Conservation (phyloP, 2,329 filamentous ascomycete genomes). For the Neopestalotiopsis rosae region DNA sequence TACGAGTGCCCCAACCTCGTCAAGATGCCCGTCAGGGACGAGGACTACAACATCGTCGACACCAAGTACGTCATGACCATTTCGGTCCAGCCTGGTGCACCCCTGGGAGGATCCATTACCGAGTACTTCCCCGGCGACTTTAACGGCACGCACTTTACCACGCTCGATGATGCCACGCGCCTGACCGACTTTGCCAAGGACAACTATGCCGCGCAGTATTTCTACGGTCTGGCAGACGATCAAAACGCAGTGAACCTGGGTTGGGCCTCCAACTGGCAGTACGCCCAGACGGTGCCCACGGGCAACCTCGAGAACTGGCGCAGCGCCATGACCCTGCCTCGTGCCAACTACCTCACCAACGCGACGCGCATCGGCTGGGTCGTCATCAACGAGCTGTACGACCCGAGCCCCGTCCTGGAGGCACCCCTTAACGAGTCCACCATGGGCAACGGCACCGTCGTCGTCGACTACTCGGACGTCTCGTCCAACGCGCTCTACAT, state of each 20-base stretch:
- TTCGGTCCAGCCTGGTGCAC: constrained; percentile 62
- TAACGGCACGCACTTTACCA: constrained; percentile 66
- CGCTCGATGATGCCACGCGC: constrained; percentile 46
- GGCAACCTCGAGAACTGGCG: constrained; percentile 57
- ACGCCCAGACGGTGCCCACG: constrained; percentile 58
- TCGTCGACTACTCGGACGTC: constrained; percentile 56
- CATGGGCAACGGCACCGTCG: constrained; percentile 53
- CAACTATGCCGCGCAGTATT: constrained; percentile 64
- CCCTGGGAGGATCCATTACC: constrained; percentile 58
- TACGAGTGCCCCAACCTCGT: constrained; percentile 71
- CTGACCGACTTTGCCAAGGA: constrained; percentile 55
- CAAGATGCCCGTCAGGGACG: constrained; percentile 51
- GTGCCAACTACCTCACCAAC: constrained; percentile 57
- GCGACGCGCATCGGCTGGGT: constrained; percentile 56
- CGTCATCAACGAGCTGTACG: constrained; percentile 54
- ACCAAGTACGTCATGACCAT: constrained; percentile 53
- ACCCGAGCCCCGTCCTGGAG: constrained; percentile 53
- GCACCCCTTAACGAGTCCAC: constrained; percentile 47
- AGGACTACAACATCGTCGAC: constrained; percentile 35
- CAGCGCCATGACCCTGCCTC: constrained; percentile 56
- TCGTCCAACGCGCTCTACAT: constrained; percentile 58
- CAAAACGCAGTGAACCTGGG: constrained; percentile 52
- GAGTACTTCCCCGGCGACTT: constrained; percentile 65
- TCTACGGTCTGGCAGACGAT: constrained; percentile 48
- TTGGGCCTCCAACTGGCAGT: constrained; percentile 67